phyloP scores from a whole-genome alignment of 345 rosid species.

The Psidium guajava region DNA sequence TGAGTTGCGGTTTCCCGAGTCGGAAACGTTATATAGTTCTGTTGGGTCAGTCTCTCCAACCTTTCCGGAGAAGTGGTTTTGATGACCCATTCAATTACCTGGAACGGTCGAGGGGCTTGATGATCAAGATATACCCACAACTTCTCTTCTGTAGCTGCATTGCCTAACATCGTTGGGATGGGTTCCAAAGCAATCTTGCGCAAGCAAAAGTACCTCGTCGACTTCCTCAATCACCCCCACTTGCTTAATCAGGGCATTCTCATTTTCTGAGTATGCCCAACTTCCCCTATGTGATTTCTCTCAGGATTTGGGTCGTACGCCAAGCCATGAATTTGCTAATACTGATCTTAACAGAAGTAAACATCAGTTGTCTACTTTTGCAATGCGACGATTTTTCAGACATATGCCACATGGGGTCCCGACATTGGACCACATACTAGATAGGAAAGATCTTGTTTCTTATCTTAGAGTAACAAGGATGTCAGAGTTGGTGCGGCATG shows the following conservation, averaged over 20 bases:
- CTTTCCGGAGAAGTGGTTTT: not conserved
- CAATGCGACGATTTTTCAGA: not conserved
- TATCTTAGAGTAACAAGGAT: constrained; percentile 27
- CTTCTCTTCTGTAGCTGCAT: not conserved
- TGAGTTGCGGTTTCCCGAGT: not conserved
- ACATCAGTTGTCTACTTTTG: not conserved
- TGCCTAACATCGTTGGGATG: constrained; percentile 22
- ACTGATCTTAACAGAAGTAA: constrained; percentile 10
- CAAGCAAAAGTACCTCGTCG: constrained; percentile 32
- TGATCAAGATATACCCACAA: not conserved
- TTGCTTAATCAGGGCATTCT: constrained; percentile 19
- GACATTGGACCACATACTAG: constrained; percentile 20
- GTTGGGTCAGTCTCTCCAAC: not conserved
- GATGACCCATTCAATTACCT: not conserved
- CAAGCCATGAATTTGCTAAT: constrained; percentile 5
- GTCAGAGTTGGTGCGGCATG: constrained; percentile 21
- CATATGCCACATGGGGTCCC: constrained; percentile 14
- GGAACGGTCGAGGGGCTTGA: not conserved
- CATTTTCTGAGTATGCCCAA: constrained; percentile 24
- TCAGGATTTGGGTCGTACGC: constrained; percentile 7
- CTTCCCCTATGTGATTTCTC: constrained; percentile 7
- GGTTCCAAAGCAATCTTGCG: constrained; percentile 56
- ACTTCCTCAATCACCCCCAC: constrained; percentile 23
- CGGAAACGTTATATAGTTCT: not conserved
- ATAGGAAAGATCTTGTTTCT: constrained; percentile 19